A percentile compares a stretch with the other conserved stretches of the same genome.
These are phyloP conservation scores for Termitomyces sp. DNA, from an alignment of 768 basidiomycete species.

Conservation along the genomic window DNA sequence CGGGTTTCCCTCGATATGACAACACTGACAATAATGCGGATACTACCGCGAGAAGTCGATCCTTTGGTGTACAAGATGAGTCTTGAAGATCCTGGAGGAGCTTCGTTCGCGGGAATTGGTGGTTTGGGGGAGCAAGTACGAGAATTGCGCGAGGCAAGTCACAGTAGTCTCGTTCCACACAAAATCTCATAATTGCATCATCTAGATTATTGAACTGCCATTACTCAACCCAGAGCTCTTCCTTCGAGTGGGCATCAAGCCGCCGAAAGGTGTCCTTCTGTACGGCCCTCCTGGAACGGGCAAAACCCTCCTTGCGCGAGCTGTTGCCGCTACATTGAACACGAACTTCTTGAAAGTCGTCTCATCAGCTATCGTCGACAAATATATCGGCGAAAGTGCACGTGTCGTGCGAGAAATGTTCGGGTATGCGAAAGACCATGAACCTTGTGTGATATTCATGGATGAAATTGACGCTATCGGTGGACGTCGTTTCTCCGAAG, in stretches of 20 bases:
- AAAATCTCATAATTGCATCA: neutral
- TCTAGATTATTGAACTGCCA: slow-evolving; percentile 91
- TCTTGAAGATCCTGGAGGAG: slow-evolving; percentile 93
- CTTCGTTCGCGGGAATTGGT: slow-evolving; percentile 94
- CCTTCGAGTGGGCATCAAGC: slow-evolving; percentile 91
- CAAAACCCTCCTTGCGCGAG: slow-evolving; percentile 91
- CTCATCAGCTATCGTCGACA: slow-evolving; percentile 95
- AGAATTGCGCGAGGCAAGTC: slow-evolving; percentile 84
- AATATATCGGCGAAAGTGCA: slow-evolving; percentile 98
- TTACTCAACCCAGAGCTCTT: slow-evolving; percentile 93
- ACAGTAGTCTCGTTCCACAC: neutral
- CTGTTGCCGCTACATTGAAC: slow-evolving; percentile 90
- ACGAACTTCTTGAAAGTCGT: slow-evolving; percentile 99
- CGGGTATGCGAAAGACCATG: slow-evolving; percentile 94
- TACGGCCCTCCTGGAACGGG: slow-evolving; percentile 97
- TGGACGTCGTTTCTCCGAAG: slow-evolving; percentile 82
- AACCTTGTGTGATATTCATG: slow-evolving; percentile 99
- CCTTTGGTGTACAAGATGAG: slow-evolving; percentile 99
- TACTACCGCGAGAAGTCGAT: slow-evolving; percentile 95
- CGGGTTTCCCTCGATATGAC: slow-evolving; percentile 99
- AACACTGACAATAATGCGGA: slow-evolving; percentile 97
- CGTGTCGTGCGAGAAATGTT: slow-evolving; percentile 98
- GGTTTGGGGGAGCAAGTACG: slow-evolving; percentile 95
- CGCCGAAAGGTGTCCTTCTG: slow-evolving; percentile 92
- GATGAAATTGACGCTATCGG: slow-evolving; percentile 98